Percentiles rank a stretch among this genome's conserved stretches.
These are phyloP conservation scores for Cercospora sp. DNA, from an alignment of 2,329 filamentous ascomycete species.

Conservation along the genomic window DNA sequence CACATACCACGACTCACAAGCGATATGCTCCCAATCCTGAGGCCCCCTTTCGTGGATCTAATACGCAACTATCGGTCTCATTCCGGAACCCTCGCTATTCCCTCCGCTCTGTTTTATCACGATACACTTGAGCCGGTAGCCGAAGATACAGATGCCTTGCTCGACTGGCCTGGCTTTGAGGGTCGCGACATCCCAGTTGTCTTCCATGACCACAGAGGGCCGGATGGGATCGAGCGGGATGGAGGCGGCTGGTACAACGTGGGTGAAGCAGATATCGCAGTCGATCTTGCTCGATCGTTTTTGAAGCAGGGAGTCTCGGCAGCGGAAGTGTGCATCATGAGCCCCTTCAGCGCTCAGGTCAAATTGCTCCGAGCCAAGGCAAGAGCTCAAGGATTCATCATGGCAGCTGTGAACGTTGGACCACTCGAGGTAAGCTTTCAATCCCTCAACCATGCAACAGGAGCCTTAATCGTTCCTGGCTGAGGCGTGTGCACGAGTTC, in stretches of 20 bases:
- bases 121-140: slow-evolving; percentile 32
- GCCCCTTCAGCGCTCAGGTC: slow-evolving; percentile 34
- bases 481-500: neutral
- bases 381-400: neutral
- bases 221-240: slow-evolving; percentile 33
- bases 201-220: slow-evolving; percentile 24
- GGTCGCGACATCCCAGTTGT: slow-evolving; percentile 27
- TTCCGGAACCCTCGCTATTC: slow-evolving; percentile 30
- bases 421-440: slow-evolving; percentile 24
- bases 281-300: slow-evolving; percentile 26
- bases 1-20: slow-evolving; percentile 28
- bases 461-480: neutral
- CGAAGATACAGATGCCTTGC: slow-evolving; percentile 21
- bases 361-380: slow-evolving; percentile 27
- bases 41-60: slow-evolving; percentile 32
- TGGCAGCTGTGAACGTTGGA: slow-evolving; percentile 28
- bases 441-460: neutral
- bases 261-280: slow-evolving; percentile 27
- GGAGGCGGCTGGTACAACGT: slow-evolving; percentile 35
- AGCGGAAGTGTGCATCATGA: slow-evolving; percentile 34
- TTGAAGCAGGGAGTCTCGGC: slow-evolving; percentile 18
- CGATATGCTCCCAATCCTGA: slow-evolving; percentile 30
- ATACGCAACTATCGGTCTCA: slow-evolving; percentile 36
- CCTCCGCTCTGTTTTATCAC: slow-evolving; percentile 32
- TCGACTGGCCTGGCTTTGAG: slow-evolving; percentile 28